Evolutionary conservation across 495 filamentous ascomycete genomes (phyloP), one percentile per base, ranked within the genome.

Genomic region (Talaromyces wortmannii): DNA sequence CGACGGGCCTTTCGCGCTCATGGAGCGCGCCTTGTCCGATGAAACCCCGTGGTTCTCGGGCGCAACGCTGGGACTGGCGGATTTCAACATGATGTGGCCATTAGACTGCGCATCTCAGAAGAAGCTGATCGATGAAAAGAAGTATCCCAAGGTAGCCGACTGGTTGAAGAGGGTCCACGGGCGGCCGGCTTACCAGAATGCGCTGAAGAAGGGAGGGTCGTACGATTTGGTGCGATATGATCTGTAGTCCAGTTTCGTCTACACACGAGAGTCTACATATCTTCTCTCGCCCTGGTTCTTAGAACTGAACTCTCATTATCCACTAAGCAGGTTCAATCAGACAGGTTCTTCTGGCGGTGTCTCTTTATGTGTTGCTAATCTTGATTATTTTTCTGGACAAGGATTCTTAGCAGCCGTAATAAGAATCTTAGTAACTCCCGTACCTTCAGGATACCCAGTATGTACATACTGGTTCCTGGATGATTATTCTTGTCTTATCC

Each of bases 171-270:
- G 65, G 4, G 45, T 69, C 40, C 57, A 58, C 5, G 61, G 64
- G 42, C 55, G 67, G 3, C 59, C 60, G 36, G 67, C 67, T 8
- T 69, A 67, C 50, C 57, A 57, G 45, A 61, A 48, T 57, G 67
- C 67, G 2, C 62, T 69, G 59, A 57, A 55, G 53, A 63, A 69
- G 40, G 65, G 67, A n/a, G 43, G 48, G 4, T 48, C 45, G 15
- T 57, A 57, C 47, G 50, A 57, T 57, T 48, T 57, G 30, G 48
- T 57, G 6, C 18, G 7, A 23, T 52, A 30, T 57, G 55, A 50
- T 45, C 13, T 29, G 48, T 42, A 57, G 55, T 23, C 23, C 23
- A 23, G 23, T 23, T 23, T 23, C 23, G 23, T 23, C 23, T 23
- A 23, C 23, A 23, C 23, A 23, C 23, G 23, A 23, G 23, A 23